Conservation (phyloP, 306 rosid genomes). For the Quercus bicolor region DNA sequence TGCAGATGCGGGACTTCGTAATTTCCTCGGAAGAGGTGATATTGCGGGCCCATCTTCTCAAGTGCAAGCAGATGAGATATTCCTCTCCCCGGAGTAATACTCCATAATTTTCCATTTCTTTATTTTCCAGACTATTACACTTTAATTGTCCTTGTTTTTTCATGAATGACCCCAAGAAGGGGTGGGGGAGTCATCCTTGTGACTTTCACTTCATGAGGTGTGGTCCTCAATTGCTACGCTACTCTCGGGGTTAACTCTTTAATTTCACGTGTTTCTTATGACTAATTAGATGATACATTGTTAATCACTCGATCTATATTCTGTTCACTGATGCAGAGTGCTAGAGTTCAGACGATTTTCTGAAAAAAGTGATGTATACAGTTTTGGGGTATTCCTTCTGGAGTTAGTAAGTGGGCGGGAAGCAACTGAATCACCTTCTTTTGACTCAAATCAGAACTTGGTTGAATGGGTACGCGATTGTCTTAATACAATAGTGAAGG, state of each 20-base stretch:
- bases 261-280: not conserved
- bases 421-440: slow-evolving; percentile 51
- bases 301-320: slow-evolving; percentile 10
- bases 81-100: slow-evolving; percentile 81
- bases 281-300: not conserved
- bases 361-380: slow-evolving; percentile 83
- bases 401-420: slow-evolving; percentile 76
- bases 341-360: slow-evolving; percentile 81
- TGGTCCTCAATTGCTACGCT: not conserved
- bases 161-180: not conserved
- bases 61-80: slow-evolving; percentile 60
- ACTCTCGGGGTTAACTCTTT: not conserved
- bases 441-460: slow-evolving; percentile 49
- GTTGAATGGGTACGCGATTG: slow-evolving; percentile 61
- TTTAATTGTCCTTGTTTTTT: not conserved
- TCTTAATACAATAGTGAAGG: not conserved
- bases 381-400: slow-evolving; percentile 81
- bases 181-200: not conserved
- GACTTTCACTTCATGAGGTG: not conserved
- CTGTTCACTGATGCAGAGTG: slow-evolving; percentile 55
- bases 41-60: slow-evolving; percentile 72
- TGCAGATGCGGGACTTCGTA: slow-evolving; percentile 82
- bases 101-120: slow-evolving; percentile 14
- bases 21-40: slow-evolving; percentile 68
- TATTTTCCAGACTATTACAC: no score